Conservation (phyloP, 2,329 filamentous ascomycete species). For the Aureobasidium subglaciale region DNA sequence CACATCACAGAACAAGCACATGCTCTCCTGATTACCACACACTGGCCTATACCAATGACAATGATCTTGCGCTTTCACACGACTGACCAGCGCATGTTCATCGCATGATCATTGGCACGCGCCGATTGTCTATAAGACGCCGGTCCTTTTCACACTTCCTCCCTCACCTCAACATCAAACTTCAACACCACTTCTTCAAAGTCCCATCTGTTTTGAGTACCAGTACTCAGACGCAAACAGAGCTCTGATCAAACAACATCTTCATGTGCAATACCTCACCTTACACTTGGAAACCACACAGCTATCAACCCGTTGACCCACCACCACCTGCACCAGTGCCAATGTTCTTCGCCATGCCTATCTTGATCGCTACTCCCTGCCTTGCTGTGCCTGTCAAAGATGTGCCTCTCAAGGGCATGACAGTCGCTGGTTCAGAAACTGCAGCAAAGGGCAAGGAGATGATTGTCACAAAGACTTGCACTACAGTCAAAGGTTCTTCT, state of each 20-base stretch:
- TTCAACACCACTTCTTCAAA: too few species aligned
- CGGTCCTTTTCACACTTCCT: not conserved
- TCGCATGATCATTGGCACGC: not conserved
- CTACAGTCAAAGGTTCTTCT: not conserved
- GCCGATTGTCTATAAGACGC: not conserved
- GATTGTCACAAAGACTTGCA: not conserved
- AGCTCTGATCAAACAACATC: not conserved
- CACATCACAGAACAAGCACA: not conserved
- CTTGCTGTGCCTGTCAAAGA: not conserved
- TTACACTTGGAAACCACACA: constrained; percentile 22
- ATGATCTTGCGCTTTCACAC: not conserved
- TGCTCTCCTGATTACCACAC: not conserved
- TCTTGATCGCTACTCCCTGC: not conserved
- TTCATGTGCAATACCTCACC: constrained; percentile 14
- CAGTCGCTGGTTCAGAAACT: not conserved
- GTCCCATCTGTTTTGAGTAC: not conserved
- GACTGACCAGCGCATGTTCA: not conserved
- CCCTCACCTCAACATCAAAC: not conserved
- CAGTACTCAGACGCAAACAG: not conserved
- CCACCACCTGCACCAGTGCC: not conserved
- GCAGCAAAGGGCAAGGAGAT: constrained; percentile 6
- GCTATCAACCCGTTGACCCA: constrained; percentile 18
- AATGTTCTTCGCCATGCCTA: not conserved
- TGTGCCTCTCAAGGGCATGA: not conserved
- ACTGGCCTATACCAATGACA: not conserved